Conservation (phyloP, 148 eudicot genomes). For the Diospyros kaki region DNA sequence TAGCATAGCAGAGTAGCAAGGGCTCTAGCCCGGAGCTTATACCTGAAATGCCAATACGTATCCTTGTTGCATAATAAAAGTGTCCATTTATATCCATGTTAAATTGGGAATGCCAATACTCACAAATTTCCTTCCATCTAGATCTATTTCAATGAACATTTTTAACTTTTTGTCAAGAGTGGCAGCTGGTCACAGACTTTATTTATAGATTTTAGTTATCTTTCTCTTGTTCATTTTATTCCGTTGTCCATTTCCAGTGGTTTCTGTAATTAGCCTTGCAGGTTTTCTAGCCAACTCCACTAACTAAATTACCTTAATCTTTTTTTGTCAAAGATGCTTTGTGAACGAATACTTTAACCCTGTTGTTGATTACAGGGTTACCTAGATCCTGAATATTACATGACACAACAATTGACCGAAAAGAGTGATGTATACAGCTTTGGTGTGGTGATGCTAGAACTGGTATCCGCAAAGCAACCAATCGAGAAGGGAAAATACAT, state of each 20-base stretch:
- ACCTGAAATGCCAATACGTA: no score
- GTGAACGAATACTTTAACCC: neutral
- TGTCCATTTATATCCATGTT: no score
- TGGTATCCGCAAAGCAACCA: slow-evolving; percentile 70
- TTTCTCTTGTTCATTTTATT: neutral
- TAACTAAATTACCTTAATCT: neutral
- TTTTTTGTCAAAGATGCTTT: neutral
- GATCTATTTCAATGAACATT: neutral
- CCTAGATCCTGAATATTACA: slow-evolving; percentile 93
- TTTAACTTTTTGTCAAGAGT: neutral
- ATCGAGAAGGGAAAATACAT: slow-evolving; percentile 90
- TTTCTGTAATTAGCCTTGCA: neutral
- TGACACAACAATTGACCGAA: slow-evolving; percentile 89
- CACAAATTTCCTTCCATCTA: neutral
- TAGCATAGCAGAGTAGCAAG: no score
- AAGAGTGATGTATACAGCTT: slow-evolving; percentile 94
- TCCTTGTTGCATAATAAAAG: no score
- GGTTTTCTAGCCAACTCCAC: neutral
- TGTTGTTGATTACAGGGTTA: slow-evolving; percentile 57
- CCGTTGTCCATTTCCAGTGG: neutral
- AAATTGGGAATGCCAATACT: no score
- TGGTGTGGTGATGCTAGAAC: slow-evolving; percentile 89
- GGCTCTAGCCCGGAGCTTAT: no score
- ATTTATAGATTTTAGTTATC: no score
- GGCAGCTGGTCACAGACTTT: neutral